Conservation (phyloP, 148 eudicot species). For the Camellia sinensis region DNA sequence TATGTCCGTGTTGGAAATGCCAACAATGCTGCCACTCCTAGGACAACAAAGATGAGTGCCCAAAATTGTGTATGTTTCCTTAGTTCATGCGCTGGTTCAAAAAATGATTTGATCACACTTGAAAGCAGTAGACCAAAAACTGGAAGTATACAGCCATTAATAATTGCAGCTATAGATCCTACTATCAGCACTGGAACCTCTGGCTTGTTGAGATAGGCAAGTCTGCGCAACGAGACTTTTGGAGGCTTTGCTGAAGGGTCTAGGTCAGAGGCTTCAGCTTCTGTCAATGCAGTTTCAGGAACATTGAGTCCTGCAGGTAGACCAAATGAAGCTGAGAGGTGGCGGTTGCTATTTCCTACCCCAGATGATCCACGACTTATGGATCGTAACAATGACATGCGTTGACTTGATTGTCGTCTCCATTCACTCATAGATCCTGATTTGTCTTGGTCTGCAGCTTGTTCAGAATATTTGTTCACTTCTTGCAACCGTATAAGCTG, state of each 20-base stretch:
- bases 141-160: conserved; percentile 1
- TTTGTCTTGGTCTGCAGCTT: conserved; percentile 21
- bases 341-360: conserved; percentile 31
- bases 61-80: conserved; percentile 36
- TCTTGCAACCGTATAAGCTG: conserved; percentile 68
- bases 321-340: conserved; percentile 30
- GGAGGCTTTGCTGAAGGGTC: conserved; percentile 30
- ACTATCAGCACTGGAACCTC: conserved; percentile 37
- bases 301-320: conserved; percentile 25
- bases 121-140: neutral
- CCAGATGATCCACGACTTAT: conserved; percentile 48
- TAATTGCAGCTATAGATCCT: conserved; percentile 35
- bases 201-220: conserved; percentile 52
- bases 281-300: conserved; percentile 17
- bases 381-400: conserved; percentile 41
- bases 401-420: conserved; percentile 39
- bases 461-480: conserved; percentile 32
- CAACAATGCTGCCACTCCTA: conserved; percentile 24
- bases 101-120: neutral
- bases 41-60: conserved; percentile 30
- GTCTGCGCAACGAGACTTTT: conserved; percentile 41
- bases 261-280: conserved; percentile 11
- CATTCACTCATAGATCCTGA: conserved; percentile 10
- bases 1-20: conserved; percentile 32
- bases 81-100: conserved; percentile 27